Conservation (phyloP, 23 red algal species). For the Cyanidium caldarium region DNA sequence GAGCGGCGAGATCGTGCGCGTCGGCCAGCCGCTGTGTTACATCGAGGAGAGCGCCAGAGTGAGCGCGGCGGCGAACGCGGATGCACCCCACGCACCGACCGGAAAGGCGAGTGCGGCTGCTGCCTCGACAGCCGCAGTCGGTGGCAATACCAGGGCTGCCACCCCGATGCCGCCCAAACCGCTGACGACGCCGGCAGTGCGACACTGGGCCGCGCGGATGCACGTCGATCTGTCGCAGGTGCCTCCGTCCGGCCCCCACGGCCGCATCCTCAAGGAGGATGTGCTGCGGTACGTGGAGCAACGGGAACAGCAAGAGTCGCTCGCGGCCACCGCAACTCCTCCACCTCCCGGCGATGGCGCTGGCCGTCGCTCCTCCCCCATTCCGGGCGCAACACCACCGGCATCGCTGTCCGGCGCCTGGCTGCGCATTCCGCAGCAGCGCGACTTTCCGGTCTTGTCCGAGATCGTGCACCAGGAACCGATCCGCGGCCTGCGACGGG, state of each 20-base stretch:
- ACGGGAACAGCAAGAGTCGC: background rate
- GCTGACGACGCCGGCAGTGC: slow-evolving; percentile 16
- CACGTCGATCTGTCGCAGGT: slow-evolving; percentile 11
- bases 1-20: slow-evolving; percentile 19
- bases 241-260: background rate
- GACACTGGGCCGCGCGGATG: background rate
- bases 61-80: background rate
- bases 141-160: background rate
- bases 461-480: background rate
- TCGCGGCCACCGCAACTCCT: background rate
- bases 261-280: slow-evolving; percentile 12
- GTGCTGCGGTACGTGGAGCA: background rate
- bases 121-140: background rate
- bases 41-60: background rate
- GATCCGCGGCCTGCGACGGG: slow-evolving; percentile 16
- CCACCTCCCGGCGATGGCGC: too few relatives aligned
- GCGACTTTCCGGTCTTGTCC: background rate
- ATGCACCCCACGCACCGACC: background rate
- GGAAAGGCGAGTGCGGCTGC: background rate
- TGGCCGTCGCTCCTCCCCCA: too few relatives aligned
- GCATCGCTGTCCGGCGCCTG: background rate
- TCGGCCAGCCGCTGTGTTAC: slow-evolving; percentile 21
- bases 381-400: background rate
- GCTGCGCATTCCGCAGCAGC: background rate
- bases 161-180: background rate